Evolutionary conservation across 202 grass and related monocot species (phyloP).

Genomic region (Sporobolus alterniflorus): DNA sequence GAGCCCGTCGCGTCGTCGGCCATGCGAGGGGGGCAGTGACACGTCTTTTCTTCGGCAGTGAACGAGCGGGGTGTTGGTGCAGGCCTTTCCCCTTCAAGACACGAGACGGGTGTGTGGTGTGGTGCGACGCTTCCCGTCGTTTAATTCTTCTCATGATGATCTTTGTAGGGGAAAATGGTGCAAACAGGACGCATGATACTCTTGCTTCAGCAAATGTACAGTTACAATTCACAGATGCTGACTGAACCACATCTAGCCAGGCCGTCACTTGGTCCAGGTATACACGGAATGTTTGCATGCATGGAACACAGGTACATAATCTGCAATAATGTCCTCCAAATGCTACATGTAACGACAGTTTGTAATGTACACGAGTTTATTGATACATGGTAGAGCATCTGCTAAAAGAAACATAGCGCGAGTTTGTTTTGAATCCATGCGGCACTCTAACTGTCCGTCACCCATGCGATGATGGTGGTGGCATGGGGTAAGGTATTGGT

Average conservation of each 20-base stretch:
- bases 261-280: neutral
- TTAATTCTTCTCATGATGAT: no score
- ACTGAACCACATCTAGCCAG: conserved; percentile 15
- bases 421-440: conserved; percentile 5
- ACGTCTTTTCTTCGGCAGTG: neutral
- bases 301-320: conserved; percentile 14
- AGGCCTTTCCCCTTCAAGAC: no score
- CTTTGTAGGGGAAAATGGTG: no score
- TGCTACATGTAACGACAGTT: conserved; percentile 39
- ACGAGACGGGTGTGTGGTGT: no score
- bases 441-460: conserved; percentile 34
- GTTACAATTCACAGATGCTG: conserved; percentile 9
- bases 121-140: no score
- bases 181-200: no score
- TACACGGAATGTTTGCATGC: neutral
- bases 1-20: conserved; percentile 49
- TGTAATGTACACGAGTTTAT: conserved; percentile 33
- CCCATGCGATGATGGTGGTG: conserved; percentile 61
- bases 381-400: no score
- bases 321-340: conserved; percentile 34
- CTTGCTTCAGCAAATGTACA: neutral
- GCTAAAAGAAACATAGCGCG: no score
- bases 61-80: neutral
- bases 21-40: conserved; percentile 24
- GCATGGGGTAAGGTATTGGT: conserved; percentile 65